Conservation (phyloP, 2,329 filamentous ascomycete species). For the Meredithiella fracta region DNA sequence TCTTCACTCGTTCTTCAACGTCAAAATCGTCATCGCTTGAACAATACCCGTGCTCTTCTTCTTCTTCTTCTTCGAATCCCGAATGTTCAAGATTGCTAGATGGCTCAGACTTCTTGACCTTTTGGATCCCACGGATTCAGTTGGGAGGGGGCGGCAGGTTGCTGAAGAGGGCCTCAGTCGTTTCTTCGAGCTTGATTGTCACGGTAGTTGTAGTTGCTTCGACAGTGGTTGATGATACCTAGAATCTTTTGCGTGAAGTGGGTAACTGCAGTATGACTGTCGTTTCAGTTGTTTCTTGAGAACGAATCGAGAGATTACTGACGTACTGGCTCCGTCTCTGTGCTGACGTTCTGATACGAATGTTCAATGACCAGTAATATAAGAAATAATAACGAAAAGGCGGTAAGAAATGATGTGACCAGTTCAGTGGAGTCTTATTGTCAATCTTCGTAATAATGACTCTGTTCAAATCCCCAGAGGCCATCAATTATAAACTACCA, state of each 20-base stretch:
- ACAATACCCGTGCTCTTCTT: slow-evolving; percentile 7
- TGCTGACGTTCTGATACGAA: not conserved
- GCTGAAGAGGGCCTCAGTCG: not conserved
- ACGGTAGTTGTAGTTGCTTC: not conserved
- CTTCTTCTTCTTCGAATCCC: slow-evolving; percentile 10
- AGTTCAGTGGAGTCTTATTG: too few relatives aligned
- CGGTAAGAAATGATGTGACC: too few relatives aligned
- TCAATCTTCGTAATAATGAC: too few relatives aligned
- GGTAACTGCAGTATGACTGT: not conserved
- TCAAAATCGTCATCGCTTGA: slow-evolving; percentile 11
- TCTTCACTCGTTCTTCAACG: not conserved
- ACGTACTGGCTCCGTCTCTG: slow-evolving; percentile 1
- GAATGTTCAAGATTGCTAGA: slow-evolving; percentile 4
- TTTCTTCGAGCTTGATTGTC: not conserved
- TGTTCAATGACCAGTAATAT: too few relatives aligned
- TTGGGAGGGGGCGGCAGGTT: not conserved
- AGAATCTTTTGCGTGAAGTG: too few relatives aligned
- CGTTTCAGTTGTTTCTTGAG: not conserved
- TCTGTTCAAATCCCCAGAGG: too few relatives aligned
- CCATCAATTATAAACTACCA: too few relatives aligned
- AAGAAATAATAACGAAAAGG: too few relatives aligned
- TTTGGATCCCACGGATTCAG: not conserved
- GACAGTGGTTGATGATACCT: not conserved
- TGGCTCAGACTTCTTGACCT: not conserved
- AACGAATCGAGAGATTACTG: not conserved